Conservation (phyloP, 345 rosid species). For the Odontarrhena argentea region DNA sequence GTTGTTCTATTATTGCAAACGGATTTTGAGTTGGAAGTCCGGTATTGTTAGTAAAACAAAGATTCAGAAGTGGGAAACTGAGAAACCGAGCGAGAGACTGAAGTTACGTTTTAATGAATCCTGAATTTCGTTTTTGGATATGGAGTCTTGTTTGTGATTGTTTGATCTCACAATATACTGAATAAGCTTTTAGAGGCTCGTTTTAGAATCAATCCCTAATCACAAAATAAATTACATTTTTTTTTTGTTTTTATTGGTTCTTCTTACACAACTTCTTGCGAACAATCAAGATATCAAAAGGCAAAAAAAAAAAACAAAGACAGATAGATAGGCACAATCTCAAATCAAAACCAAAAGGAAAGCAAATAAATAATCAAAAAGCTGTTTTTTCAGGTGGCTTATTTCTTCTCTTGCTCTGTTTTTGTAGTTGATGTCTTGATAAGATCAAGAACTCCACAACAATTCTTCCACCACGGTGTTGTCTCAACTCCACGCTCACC, state of each 20-base stretch:
- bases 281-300: conserved; percentile 40
- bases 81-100: no score
- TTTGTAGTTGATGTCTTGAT: conserved; percentile 33
- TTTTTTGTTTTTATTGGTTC: conserved; percentile 10
- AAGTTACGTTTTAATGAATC: not conserved
- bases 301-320: not conserved
- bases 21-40: no score
- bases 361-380: conserved; percentile 34
- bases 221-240: conserved; percentile 18
- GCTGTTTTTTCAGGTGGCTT: conserved; percentile 11
- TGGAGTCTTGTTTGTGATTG: conserved; percentile 2
- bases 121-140: not conserved
- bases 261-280: conserved; percentile 38
- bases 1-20: no score
- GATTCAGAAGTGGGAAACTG: no score
- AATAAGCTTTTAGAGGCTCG: not conserved
- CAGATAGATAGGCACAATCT: conserved; percentile 28
- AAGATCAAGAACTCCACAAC: conserved; percentile 48
- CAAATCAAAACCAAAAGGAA: conserved; percentile 29
- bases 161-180: not conserved
- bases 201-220: conserved; percentile 15
- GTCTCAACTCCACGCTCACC: conserved; percentile 31
- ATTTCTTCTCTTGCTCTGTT: conserved; percentile 25
- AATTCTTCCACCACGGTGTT: conserved; percentile 46
- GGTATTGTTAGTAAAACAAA: no score